Conservation (phyloP, 1,139 yeast species). For the Suhomyces taliae region DNA sequence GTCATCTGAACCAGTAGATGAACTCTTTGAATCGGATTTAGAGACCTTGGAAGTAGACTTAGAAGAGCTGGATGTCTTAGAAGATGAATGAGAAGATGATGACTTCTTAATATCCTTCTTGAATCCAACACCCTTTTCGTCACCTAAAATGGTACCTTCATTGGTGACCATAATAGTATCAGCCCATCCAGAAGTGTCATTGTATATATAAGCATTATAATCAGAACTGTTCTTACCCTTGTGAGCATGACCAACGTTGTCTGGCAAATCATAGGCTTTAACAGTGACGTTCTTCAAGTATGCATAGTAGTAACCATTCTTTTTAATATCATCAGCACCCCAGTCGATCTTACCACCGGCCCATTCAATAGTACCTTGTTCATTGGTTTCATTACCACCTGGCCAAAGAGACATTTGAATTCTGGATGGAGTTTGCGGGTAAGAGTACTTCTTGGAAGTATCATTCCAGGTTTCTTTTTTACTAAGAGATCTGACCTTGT, state of each 20-base stretch:
- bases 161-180: conserved; percentile 58
- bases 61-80: conserved; percentile 8
- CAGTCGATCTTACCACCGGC: conserved; percentile 91
- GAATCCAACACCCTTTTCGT: conserved; percentile 62
- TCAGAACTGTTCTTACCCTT: conserved; percentile 38
- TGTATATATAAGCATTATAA: conserved; percentile 56
- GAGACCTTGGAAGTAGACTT: conserved; percentile 7
- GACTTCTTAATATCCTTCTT: conserved; percentile 47
- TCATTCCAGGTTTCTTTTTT: conserved; percentile 68
- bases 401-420: conserved; percentile 92
- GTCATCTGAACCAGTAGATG: conserved; percentile 6
- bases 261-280: conserved; percentile 71
- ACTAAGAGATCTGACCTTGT: conserved; percentile 62
- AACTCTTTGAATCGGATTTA: conserved; percentile 5
- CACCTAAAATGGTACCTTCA: conserved; percentile 58
- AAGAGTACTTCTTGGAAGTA: conserved; percentile 59
- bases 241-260: conserved; percentile 32
- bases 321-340: conserved; percentile 69
- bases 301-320: conserved; percentile 78
- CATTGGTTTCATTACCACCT: conserved; percentile 68
- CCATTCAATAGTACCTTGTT: conserved; percentile 86
- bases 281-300: conserved; percentile 59
- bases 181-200: conserved; percentile 47
- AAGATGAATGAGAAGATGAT: conserved; percentile 6
- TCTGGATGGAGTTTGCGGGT: conserved; percentile 91